A percentile compares a stretch with the other conserved stretches of the same genome.
Evolutionary conservation across 345 rosid species (phyloP).

Genomic region (Anastatica hierochuntica): DNA sequence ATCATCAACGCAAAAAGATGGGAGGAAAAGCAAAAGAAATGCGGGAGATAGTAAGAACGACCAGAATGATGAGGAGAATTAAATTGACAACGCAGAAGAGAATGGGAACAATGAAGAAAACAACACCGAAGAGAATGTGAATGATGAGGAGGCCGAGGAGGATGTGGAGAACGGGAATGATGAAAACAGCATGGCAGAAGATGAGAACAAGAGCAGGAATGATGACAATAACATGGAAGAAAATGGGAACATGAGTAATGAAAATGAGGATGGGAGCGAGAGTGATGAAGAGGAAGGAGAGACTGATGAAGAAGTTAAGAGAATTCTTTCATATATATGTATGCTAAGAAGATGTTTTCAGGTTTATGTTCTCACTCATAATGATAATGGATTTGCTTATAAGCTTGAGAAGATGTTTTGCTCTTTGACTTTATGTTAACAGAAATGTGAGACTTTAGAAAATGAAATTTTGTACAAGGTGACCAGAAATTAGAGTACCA

Average conservation of each 20-base stretch:
- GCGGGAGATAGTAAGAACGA: neutral
- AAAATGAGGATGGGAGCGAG: neutral
- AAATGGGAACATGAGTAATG: neutral
- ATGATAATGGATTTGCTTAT: neutral
- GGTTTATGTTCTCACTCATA: constrained; percentile 1
- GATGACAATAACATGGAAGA: constrained; percentile 4
- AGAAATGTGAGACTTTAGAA: no score
- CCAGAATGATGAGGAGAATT: neutral
- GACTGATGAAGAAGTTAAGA: constrained; percentile 11
- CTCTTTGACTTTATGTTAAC: no score
- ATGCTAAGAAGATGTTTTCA: neutral
- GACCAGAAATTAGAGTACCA: neutral
- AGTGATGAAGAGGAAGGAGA: constrained; percentile 8
- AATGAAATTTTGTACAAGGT: no score
- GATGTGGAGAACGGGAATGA: no score
- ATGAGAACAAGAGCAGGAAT: neutral
- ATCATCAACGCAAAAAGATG: constrained; percentile 22
- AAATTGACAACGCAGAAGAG: neutral
- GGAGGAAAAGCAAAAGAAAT: constrained; percentile 24
- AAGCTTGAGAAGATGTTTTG: neutral
- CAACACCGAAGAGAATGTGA: neutral
- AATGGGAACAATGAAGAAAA: neutral
- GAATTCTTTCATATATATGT: neutral
- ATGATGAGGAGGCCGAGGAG: constrained; percentile 10
- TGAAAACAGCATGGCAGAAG: neutral